Evolutionary conservation across 2,329 filamentous ascomycete genomes (phyloP), one percentile per base, ranked within the genome.

Genomic region (Colletotrichum paranaense): DNA sequence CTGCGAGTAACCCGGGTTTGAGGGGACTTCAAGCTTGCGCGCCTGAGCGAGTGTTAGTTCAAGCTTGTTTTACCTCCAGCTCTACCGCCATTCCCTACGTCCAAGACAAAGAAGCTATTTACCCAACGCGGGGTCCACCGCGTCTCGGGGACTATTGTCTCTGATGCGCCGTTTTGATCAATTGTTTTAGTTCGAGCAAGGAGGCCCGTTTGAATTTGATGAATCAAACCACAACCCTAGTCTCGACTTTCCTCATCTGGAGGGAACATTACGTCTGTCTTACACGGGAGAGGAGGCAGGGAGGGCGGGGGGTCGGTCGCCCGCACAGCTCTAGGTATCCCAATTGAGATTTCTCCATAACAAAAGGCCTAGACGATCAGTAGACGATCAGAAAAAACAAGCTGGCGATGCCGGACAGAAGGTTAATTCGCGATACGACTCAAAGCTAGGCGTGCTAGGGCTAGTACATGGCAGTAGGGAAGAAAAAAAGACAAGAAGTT

Each of bases 91-190:
- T 42, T 42, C 14, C 11, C 5, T 32, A 4, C 11, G 30, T 38
- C 35, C 35, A 52, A 38, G n/a, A 46, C 52, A 72, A 30, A 42
- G 58, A 64, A 28, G 59, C 3, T 49, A 28, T 42, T 12, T 62
- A 26, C 30, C 28, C 32, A 24, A 42, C 5, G 5, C 38, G 38
- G 38, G 69, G 22, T 53, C 69, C 65, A 68, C 69, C 14, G 14
- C 22, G 22, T 24, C 7, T 49, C 53, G 24, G 26, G 28, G 57
- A 14, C 42, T 55, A 62, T 65, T 46, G 46, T 56, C 8, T 8
- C 69, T 59, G 67, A 65, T 70, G 67, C 60, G 49, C 32, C 55
- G 30, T 30, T 65, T 38, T 32, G 35, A 52, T 65, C 28, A 28
- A 46, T 46, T 42, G 53, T 63, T 55, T 65, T 52, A 35, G 35